Conservation (phyloP, 139 green algal genomes). For the Tetratostichococcus sp. region DNA sequence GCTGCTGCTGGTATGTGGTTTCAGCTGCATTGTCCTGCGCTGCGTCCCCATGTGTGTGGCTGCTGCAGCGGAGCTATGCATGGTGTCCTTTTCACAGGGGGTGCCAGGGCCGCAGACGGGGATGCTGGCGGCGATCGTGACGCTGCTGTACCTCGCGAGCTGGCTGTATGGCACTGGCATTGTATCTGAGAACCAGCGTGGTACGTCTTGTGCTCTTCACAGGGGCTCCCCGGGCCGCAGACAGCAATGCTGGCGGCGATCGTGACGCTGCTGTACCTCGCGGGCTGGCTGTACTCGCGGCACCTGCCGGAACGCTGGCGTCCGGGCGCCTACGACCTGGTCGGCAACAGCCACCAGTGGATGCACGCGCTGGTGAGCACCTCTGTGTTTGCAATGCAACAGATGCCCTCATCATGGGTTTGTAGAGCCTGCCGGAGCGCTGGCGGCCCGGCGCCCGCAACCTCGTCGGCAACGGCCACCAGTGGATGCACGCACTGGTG, state of each 20-base stretch:
- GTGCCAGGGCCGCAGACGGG: too few species aligned
- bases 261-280: neutral
- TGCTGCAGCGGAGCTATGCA: too few species aligned
- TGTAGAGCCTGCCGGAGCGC: neutral
- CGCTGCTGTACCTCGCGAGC: neutral
- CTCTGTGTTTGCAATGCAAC: too few species aligned
- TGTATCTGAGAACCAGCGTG: too few species aligned
- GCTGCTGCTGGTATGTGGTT: too few species aligned
- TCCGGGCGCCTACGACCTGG: constrained; percentile 1
- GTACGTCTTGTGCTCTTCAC: too few species aligned
- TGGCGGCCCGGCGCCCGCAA: neutral
- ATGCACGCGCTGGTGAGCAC: neutral
- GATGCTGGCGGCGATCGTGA: neutral
- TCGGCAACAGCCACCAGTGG: constrained; percentile 6
- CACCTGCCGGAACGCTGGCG: constrained; percentile 2
- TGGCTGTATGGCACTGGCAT: too few species aligned
- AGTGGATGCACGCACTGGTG: neutral
- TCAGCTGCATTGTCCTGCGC: too few species aligned
- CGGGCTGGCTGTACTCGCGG: neutral
- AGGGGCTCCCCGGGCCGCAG: neutral
- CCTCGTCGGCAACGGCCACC: constrained; percentile 3
- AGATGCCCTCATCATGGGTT: too few species aligned
- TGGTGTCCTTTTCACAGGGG: too few species aligned
- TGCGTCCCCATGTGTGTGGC: too few species aligned
- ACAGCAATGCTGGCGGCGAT: neutral